Percentiles rank a stretch among this genome's conserved stretches.
Conservation (phyloP, 2,329 filamentous ascomycete species). For the Seiridium cupressi region DNA sequence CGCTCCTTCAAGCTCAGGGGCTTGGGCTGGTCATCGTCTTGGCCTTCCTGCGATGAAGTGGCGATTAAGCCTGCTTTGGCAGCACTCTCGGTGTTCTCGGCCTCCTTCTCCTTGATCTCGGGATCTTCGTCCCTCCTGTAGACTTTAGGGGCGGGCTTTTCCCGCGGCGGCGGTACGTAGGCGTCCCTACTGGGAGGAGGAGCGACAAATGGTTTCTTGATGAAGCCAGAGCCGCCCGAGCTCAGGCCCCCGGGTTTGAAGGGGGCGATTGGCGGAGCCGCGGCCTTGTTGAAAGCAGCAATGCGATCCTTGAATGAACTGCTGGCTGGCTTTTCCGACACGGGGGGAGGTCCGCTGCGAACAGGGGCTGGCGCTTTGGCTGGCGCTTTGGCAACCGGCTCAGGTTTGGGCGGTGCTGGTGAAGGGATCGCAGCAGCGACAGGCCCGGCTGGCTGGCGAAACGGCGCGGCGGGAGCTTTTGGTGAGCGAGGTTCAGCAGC, state of each 20-base stretch:
- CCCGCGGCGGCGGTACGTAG: constrained; percentile 75
- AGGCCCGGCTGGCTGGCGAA: constrained; percentile 35
- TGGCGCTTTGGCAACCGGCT: constrained; percentile 36
- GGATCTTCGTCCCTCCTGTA: constrained; percentile 90
- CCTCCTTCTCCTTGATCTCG: constrained; percentile 63
- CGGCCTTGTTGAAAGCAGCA: constrained; percentile 91
- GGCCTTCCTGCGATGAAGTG: constrained; percentile 40
- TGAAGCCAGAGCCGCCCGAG: constrained; percentile 62
- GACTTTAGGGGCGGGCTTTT: constrained; percentile 68
- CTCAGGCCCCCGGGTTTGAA: constrained; percentile 74
- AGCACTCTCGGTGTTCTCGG: constrained; percentile 64
- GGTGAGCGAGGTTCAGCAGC: constrained; percentile 21
- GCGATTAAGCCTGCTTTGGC: constrained; percentile 64
- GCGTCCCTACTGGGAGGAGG: constrained; percentile 91
- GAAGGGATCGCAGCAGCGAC: constrained; percentile 31
- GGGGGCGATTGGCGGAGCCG: constrained; percentile 82
- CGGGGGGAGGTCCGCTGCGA: constrained; percentile 61
- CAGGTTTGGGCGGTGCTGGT: constrained; percentile 25
- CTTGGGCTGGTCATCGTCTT: constrained; percentile 79
- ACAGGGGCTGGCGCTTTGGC: constrained; percentile 38
- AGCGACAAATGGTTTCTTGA: constrained; percentile 96
- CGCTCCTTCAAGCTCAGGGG: constrained; percentile 91
- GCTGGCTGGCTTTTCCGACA: constrained; percentile 68
- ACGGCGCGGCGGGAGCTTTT: constrained; percentile 25
- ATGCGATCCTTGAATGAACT: constrained; percentile 93